Percentiles rank a stretch among this genome's conserved stretches.
Evolutionary conservation across 2,329 filamentous ascomycete species (phyloP).

Genomic region (Graphilbum sp.): DNA sequence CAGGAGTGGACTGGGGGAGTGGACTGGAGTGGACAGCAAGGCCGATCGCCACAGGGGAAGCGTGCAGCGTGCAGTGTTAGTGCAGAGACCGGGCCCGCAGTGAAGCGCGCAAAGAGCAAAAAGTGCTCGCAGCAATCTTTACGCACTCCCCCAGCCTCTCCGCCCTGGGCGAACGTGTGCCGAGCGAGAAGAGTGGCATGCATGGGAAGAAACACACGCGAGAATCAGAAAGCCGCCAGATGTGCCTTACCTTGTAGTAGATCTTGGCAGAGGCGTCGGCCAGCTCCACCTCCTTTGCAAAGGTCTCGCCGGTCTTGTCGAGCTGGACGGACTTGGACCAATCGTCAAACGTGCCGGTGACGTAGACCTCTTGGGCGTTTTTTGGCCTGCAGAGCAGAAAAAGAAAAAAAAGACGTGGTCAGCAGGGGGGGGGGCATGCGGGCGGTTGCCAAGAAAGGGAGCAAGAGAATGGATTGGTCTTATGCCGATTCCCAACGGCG

Average conservation of each 20-base stretch:
- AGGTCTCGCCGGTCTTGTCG: slow-evolving; percentile 54
- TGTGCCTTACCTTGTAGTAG: slow-evolving; percentile 74
- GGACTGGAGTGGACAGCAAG: too few species aligned
- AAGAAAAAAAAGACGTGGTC: neutral
- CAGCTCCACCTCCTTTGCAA: slow-evolving; percentile 68
- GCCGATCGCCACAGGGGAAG: too few species aligned
- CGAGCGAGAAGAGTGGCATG: too few species aligned
- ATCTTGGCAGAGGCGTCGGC: slow-evolving; percentile 54
- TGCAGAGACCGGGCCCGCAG: too few species aligned
- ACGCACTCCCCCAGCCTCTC: too few species aligned
- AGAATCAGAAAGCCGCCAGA: neutral
- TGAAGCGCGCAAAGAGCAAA: too few species aligned
- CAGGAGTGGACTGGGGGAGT: too few species aligned
- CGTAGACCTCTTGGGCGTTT: slow-evolving; percentile 71
- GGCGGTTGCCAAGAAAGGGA: neutral
- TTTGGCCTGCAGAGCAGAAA: slow-evolving; percentile 49
- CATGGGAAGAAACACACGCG: neutral
- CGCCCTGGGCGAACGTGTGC: too few species aligned
- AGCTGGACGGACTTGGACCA: slow-evolving; percentile 81
- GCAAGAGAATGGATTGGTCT: neutral
- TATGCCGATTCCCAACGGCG: too few species aligned
- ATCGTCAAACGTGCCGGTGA: slow-evolving; percentile 90
- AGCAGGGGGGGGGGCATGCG: too few species aligned
- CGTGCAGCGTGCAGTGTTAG: too few species aligned
- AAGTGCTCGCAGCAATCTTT: too few species aligned